Evolutionary conservation across 2,329 filamentous ascomycete species (phyloP).

Genomic region (Cytospora chrysosperma): DNA sequence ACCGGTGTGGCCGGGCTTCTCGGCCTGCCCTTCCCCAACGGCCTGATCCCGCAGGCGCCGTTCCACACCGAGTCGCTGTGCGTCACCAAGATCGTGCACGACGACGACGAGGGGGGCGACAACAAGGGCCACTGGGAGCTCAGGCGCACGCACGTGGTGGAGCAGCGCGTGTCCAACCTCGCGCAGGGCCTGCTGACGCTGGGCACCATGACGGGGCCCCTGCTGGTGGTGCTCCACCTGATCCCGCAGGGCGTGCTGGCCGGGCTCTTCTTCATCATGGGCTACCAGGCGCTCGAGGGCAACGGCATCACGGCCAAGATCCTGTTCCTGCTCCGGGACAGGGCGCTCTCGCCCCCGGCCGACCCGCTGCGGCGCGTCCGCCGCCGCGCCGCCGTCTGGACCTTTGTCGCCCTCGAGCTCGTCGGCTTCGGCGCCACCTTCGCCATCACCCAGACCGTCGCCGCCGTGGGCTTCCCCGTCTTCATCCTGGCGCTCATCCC

Average conservation of each 20-base stretch:
- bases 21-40: constrained; percentile 78
- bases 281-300: constrained; percentile 70
- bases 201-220: constrained; percentile 73
- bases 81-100: constrained; percentile 57
- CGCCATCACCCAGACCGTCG: constrained; percentile 77
- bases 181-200: constrained; percentile 75
- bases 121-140: constrained; percentile 57
- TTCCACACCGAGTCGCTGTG: constrained; percentile 80
- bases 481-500: constrained; percentile 71
- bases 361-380: constrained; percentile 61
- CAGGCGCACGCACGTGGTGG: constrained; percentile 63
- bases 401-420: constrained; percentile 67
- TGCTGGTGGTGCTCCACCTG: constrained; percentile 71
- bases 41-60: constrained; percentile 78
- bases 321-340: constrained; percentile 67
- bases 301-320: constrained; percentile 79
- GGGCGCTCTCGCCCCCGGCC: constrained; percentile 54
- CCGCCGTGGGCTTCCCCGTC: constrained; percentile 77
- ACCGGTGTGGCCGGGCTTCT: constrained; percentile 74
- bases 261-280: constrained; percentile 84
- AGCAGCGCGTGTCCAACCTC: constrained; percentile 77
- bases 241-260: constrained; percentile 79
- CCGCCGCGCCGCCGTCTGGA: constrained; percentile 67
- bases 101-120: constrained; percentile 53
- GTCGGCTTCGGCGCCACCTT: constrained; percentile 75